phyloP scores from a whole-genome alignment of 257 asterid genomes.

The Haberlea rhodopensis region DNA sequence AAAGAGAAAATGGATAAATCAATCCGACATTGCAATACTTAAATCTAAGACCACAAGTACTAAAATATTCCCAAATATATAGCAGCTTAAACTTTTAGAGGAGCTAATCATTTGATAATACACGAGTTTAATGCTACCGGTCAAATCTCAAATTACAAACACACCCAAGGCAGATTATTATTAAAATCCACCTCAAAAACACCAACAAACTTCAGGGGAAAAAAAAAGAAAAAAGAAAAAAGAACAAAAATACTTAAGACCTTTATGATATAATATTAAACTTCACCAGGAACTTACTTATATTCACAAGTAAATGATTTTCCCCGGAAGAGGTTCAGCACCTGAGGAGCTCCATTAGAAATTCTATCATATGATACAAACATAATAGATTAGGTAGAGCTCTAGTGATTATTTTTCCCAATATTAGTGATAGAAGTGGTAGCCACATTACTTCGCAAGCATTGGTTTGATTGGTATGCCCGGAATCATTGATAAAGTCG shows the following conservation, averaged over 20 bases:
- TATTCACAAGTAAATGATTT: slow-evolving; percentile 88
- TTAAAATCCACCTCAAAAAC: slow-evolving; percentile 16
- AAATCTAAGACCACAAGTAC: background rate
- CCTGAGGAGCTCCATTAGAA: slow-evolving; percentile 70
- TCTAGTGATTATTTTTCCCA: slow-evolving; percentile 15
- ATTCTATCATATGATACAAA: slow-evolving; percentile 48
- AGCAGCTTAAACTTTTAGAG: slow-evolving; percentile 3
- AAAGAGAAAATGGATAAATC: slow-evolving; percentile 16
- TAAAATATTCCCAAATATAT: background rate
- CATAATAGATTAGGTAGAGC: slow-evolving; percentile 13
- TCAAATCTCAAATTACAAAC: slow-evolving; percentile 19
- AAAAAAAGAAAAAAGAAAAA: background rate
- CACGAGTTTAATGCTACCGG: background rate
- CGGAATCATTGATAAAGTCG: slow-evolving; percentile 72
- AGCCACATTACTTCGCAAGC: slow-evolving; percentile 75
- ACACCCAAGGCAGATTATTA: slow-evolving; percentile 17
- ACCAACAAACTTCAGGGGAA: background rate
- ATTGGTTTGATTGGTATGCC: slow-evolving; percentile 93
- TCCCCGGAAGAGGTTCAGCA: slow-evolving; percentile 60
- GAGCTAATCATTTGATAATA: background rate
- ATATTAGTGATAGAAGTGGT: slow-evolving; percentile 21
- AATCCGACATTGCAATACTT: background rate
- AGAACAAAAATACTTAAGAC: no score
- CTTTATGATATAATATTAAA: slow-evolving; percentile 7
- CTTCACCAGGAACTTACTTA: slow-evolving; percentile 46